These are phyloP conservation scores for Acanthochlamys bracteata DNA, from an alignment of 106 monocot species.

Conservation along the genomic window DNA sequence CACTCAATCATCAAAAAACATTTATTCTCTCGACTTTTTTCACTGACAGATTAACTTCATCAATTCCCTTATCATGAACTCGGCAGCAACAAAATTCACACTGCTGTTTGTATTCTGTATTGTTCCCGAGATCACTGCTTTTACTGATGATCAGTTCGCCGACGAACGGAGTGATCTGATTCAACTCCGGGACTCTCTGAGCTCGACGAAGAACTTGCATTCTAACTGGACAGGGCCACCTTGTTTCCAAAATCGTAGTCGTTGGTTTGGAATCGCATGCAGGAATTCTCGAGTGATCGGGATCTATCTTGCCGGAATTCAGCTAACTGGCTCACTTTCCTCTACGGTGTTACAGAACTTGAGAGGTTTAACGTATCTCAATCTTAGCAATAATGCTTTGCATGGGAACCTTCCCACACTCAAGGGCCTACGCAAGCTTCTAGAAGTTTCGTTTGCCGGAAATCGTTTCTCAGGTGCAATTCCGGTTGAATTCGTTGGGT, in stretches of 20 bases:
- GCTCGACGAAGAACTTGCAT: conserved; percentile 32
- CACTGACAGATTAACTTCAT: no score
- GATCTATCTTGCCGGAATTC: conserved; percentile 28
- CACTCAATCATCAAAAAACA: no score
- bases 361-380: conserved; percentile 21
- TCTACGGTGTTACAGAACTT: conserved; percentile 18
- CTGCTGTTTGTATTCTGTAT: neutral
- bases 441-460: conserved; percentile 20
- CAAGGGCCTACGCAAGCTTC: conserved; percentile 15
- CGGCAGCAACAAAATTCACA: neutral
- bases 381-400: conserved; percentile 33
- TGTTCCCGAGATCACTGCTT: neutral
- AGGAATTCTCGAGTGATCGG: conserved; percentile 23
- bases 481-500: conserved; percentile 13
- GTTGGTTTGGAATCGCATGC: conserved; percentile 58
- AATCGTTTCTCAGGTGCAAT: conserved; percentile 56
- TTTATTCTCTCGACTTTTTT: no score
- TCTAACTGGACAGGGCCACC: conserved; percentile 66
- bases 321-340: conserved; percentile 37
- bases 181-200: conserved; percentile 37
- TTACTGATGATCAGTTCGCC: conserved; percentile 8
- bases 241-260: conserved; percentile 25
- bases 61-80: no score
- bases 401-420: conserved; percentile 41
- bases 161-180: conserved; percentile 30